Percentiles rank a stretch among this genome's conserved stretches.
These are phyloP conservation scores for Penicillium sp. DNA, from an alignment of 2,329 filamentous ascomycete genomes.

Conservation along the genomic window DNA sequence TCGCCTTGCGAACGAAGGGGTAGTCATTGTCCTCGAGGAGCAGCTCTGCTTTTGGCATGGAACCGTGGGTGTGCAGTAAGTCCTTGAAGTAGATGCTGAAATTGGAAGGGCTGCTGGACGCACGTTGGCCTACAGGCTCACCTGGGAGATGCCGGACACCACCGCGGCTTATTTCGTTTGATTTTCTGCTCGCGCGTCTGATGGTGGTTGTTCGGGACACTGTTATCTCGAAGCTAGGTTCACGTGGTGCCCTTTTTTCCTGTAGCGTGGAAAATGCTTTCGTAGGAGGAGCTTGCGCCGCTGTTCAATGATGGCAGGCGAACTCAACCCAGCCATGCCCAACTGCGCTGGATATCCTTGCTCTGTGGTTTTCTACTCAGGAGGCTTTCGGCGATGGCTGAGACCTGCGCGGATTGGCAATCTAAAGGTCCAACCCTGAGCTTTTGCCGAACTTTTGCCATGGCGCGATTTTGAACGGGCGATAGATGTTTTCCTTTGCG, in stretches of 20 bases:
- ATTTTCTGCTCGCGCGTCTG: not conserved
- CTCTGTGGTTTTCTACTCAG: not conserved
- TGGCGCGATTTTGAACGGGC: too few relatives aligned
- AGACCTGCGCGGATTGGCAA: slow-evolving; percentile 14
- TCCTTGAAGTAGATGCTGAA: slow-evolving; percentile 25
- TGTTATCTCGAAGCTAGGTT: not conserved
- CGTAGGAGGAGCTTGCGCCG: not conserved
- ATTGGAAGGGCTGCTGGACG: slow-evolving; percentile 27
- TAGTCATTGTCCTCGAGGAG: slow-evolving; percentile 45
- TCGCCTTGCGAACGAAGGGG: slow-evolving; percentile 57
- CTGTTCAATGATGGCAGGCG: not conserved
- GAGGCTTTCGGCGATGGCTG: not conserved
- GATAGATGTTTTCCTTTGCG: not conserved
- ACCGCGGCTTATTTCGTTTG: not conserved
- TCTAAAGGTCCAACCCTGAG: slow-evolving; percentile 4
- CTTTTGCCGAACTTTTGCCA: slow-evolving; percentile 19
- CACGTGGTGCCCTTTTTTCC: not conserved
- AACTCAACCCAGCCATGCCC: not conserved
- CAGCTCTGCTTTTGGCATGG: slow-evolving; percentile 41
- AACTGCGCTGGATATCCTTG: not conserved
- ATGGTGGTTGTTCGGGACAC: not conserved
- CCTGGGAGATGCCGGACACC: slow-evolving; percentile 5
- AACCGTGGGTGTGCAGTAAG: slow-evolving; percentile 42
- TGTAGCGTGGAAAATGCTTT: not conserved
- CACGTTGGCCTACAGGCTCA: slow-evolving; percentile 5